Evolutionary conservation across 208 protist species (phyloP).

Genomic region (Wallacemonas sp.): DNA sequence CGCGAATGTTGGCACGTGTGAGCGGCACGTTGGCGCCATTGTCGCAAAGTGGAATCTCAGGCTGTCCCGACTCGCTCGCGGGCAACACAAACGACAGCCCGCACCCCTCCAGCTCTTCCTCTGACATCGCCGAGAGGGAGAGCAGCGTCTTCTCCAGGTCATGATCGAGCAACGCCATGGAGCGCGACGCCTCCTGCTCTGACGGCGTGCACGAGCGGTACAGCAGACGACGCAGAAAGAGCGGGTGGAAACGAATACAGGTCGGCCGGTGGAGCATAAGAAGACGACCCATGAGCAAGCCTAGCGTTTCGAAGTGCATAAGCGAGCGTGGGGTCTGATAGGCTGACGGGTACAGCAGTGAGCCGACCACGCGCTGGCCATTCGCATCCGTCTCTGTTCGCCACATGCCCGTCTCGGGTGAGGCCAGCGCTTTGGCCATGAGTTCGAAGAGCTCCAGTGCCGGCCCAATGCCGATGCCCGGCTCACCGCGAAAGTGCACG

Average conservation of each 20-base stretch:
- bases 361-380: neutral
- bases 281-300: conserved; percentile 60
- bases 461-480: conserved; percentile 77
- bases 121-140: conserved; percentile 27
- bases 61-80: conserved; percentile 15
- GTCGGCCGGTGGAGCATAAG: conserved; percentile 53
- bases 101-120: conserved; percentile 40
- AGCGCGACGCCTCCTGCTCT: neutral
- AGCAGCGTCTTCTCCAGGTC: conserved; percentile 40
- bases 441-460: conserved; percentile 80
- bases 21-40: conserved; percentile 24
- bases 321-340: conserved; percentile 31
- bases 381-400: conserved; percentile 41
- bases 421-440: conserved; percentile 44
- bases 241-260: conserved; percentile 57
- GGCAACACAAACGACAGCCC: conserved; percentile 67
- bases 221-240: conserved; percentile 49
- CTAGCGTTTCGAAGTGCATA: conserved; percentile 65
- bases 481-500: conserved; percentile 77
- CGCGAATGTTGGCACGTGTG: conserved; percentile 38
- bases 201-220: neutral
- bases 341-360: conserved; percentile 29
- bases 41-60: conserved; percentile 26
- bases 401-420: conserved; percentile 46
- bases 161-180: conserved; percentile 50